phyloP scores from a whole-genome alignment of 169 alveolate genomes.

The Plasmodium knowlesi region DNA sequence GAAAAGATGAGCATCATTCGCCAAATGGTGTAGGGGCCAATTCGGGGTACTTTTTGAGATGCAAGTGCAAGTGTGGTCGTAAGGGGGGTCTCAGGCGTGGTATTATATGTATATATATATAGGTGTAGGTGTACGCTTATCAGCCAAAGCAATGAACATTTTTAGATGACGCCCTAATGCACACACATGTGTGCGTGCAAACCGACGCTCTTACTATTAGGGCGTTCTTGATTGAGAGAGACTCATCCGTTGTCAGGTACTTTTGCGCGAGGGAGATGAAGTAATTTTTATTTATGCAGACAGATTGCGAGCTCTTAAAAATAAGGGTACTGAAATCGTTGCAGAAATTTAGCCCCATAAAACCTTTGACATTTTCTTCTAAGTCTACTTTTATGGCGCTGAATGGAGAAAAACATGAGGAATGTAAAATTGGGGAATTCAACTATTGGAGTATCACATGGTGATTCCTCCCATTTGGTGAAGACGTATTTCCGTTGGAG shows the following conservation, averaged over 20 bases:
- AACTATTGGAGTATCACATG: not conserved
- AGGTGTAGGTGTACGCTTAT: not conserved
- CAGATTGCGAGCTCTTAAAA: constrained; percentile 31
- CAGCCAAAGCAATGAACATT: not conserved
- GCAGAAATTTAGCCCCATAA: constrained; percentile 12
- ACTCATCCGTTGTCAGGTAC: constrained; percentile 33
- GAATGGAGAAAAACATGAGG: not conserved
- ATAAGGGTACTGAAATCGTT: constrained; percentile 18
- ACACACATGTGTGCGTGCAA: not conserved
- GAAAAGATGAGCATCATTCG: not conserved
- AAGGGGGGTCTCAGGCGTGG: not conserved
- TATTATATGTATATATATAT: not conserved
- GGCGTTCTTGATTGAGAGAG: constrained; percentile 9
- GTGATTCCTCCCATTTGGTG: not conserved
- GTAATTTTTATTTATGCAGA: constrained; percentile 39
- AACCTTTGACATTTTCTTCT: constrained; percentile 23
- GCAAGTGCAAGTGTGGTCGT: not conserved
- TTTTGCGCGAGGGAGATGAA: constrained; percentile 37
- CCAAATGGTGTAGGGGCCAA: not conserved
- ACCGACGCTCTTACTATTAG: constrained; percentile 21
- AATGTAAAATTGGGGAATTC: not conserved
- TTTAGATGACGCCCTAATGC: not conserved
- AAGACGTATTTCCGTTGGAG: not conserved
- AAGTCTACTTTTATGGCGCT: constrained; percentile 44
- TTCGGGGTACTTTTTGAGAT: not conserved